Conservation (phyloP, 306 rosid genomes). For the Prunus dulcis region DNA sequence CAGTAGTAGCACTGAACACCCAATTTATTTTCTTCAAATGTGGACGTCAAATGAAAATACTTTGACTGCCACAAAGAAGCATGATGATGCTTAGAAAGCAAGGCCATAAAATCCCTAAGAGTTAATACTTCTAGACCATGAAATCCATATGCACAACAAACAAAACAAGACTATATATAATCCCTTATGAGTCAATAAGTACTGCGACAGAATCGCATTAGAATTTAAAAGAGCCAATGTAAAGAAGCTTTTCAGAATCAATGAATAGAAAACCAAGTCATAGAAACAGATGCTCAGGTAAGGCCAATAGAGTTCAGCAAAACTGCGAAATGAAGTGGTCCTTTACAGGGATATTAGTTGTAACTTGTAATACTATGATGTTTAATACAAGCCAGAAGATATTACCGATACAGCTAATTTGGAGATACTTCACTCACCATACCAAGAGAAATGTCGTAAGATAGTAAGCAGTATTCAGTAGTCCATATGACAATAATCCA, state of each 20-base stretch:
- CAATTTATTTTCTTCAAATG: neutral
- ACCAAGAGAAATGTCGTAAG: slow-evolving; percentile 74
- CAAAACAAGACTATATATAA: neutral
- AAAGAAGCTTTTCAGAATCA: neutral
- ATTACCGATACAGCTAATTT: neutral
- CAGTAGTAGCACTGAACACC: neutral
- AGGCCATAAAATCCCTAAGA: neutral
- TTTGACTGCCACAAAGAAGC: neutral
- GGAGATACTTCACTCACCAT: slow-evolving; percentile 47
- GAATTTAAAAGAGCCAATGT: neutral
- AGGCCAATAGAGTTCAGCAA: neutral
- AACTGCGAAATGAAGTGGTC: neutral
- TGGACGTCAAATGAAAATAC: neutral
- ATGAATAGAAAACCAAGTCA: neutral
- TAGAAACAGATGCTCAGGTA: neutral
- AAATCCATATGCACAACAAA: neutral
- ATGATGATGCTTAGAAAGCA: neutral
- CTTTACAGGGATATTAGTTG: neutral
- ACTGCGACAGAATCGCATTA: neutral
- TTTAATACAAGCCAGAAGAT: neutral
- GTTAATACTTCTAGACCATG: neutral
- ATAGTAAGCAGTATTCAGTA: slow-evolving; percentile 84
- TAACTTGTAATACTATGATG: neutral
- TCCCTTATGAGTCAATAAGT: neutral
- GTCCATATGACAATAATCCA: slow-evolving; percentile 80